These are phyloP conservation scores for Geotrichum restrictum DNA, from an alignment of 1,139 yeast species.

Conservation along the genomic window DNA sequence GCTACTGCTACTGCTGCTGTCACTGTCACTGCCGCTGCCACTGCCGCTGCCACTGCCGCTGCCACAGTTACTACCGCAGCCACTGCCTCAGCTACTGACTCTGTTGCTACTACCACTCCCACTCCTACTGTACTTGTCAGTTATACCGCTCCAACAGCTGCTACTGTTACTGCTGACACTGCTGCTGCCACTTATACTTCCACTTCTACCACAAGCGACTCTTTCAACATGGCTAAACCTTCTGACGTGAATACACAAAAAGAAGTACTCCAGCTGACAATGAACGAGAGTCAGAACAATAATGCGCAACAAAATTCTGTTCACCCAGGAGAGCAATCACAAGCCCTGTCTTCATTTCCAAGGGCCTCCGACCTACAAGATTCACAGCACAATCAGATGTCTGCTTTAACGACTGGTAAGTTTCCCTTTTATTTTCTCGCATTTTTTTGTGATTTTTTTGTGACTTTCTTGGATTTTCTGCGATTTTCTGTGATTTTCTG, in stretches of 20 bases:
- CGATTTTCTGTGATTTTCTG: conserved; percentile 11
- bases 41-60: too few relatives aligned
- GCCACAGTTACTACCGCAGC: too few relatives aligned
- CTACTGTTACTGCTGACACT: background rate
- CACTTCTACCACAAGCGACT: too few relatives aligned
- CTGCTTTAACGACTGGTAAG: conserved; percentile 8
- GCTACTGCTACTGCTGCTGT: background rate
- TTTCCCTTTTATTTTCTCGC: conserved; percentile 11
- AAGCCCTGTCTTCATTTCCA: too few relatives aligned
- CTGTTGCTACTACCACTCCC: background rate
- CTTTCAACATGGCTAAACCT: too few relatives aligned
- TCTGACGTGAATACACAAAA: too few relatives aligned
- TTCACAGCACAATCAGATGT: too few relatives aligned
- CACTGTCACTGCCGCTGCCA: background rate
- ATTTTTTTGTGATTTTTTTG: background rate
- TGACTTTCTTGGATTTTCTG: conserved; percentile 18
- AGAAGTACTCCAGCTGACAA: background rate
- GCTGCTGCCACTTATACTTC: background rate
- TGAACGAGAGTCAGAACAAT: too few relatives aligned
- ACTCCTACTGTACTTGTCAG: background rate
- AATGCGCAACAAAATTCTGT: too few relatives aligned
- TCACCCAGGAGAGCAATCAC: too few relatives aligned
- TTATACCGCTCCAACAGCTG: background rate
- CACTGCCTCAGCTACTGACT: too few relatives aligned
- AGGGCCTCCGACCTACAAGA: too few relatives aligned